Conservation (phyloP, 768 basidiomycete species). For the Hericium erinaceus region DNA sequence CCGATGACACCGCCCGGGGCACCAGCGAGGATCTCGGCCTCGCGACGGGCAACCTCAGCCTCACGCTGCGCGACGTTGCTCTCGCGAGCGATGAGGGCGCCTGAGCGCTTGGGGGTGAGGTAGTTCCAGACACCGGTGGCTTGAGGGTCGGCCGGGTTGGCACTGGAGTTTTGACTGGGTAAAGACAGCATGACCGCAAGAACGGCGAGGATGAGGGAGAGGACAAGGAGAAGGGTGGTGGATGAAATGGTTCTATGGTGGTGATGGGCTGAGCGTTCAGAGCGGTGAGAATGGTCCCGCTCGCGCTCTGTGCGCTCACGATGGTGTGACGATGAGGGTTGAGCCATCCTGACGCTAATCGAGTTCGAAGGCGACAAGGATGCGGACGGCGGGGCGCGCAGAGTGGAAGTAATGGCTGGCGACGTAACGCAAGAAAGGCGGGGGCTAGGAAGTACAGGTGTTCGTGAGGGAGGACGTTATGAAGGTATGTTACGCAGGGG, state of each 20-base stretch:
- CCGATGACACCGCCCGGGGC: constrained; percentile 75
- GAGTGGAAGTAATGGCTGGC: constrained; percentile 56
- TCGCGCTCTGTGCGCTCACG: constrained; percentile 40
- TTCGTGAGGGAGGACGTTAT: constrained; percentile 2
- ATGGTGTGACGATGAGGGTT: constrained; percentile 77
- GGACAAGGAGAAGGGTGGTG: constrained; percentile 77
- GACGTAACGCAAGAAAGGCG: constrained; percentile 5
- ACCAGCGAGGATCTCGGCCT: constrained; percentile 76
- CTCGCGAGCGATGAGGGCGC: constrained; percentile 73
- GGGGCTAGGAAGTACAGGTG: neutral
- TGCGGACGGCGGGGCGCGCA: constrained; percentile 46
- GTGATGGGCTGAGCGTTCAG: constrained; percentile 53
- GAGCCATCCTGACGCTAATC: constrained; percentile 74
- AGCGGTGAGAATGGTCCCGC: constrained; percentile 39
- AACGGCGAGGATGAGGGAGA: constrained; percentile 79
- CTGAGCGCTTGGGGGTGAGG: constrained; percentile 74
- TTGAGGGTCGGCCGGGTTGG: constrained; percentile 24
- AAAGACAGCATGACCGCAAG: constrained; percentile 88
- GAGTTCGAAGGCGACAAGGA: constrained; percentile 71
- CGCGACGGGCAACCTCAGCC: constrained; percentile 82
- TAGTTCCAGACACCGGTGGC: constrained; percentile 57
- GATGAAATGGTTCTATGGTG: constrained; percentile 83
- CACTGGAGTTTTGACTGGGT: constrained; percentile 43
- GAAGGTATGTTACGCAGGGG: constrained; percentile 16
- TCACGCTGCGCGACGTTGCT: constrained; percentile 73